Evolutionary conservation across 495 filamentous ascomycete species (phyloP).

Genomic region (Aspergillus leporis): DNA sequence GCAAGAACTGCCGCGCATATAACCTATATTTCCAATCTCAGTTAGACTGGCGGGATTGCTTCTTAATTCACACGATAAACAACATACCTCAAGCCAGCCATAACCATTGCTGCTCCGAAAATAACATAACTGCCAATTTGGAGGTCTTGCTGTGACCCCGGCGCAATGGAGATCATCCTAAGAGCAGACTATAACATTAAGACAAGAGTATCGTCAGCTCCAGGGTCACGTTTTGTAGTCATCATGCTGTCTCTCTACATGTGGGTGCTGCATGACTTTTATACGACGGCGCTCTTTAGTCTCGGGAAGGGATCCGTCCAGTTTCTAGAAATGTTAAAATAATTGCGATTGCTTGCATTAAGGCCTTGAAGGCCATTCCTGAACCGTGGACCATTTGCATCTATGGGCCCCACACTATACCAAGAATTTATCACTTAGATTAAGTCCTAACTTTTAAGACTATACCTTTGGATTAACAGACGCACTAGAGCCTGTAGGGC

Average conservation of each 20-base stretch:
- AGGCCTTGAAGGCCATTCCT: no score
- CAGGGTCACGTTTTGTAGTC: not conserved
- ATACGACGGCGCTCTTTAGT: not conserved
- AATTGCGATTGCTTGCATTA: no score
- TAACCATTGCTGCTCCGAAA: not conserved
- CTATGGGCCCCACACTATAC: no score
- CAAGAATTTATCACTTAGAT: not conserved
- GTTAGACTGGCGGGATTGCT: not conserved
- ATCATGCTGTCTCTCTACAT: not conserved
- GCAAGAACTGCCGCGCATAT: not conserved
- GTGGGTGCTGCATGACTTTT: not conserved
- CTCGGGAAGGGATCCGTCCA: no score
- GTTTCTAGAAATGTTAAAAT: no score
- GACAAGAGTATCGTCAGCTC: not conserved
- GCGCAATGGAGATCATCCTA: not conserved
- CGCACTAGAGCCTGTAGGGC: no score
- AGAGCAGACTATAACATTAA: not conserved
- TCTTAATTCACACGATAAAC: not conserved
- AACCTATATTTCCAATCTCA: not conserved
- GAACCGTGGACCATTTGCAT: no score
- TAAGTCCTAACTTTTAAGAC: not conserved
- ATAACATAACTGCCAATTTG: not conserved
- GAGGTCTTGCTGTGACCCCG: not conserved
- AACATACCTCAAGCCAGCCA: not conserved
- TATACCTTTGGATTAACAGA: no score